Evolutionary conservation across 768 basidiomycete genomes (phyloP), one percentile per base, ranked within the genome.

Genomic region (Trametes gibbosa): DNA sequence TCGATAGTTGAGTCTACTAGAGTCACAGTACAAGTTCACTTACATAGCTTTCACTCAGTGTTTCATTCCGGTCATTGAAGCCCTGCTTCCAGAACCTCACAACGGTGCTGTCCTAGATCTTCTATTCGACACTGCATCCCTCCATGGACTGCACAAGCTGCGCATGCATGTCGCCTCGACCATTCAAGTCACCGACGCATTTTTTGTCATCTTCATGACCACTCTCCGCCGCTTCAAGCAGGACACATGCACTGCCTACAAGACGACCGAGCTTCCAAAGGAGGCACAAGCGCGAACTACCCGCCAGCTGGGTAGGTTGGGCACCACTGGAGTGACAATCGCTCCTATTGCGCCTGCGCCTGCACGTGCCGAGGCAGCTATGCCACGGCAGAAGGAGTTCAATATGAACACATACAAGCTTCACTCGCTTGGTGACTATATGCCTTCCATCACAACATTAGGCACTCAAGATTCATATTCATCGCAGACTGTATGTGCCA

Each of bases 191-290:
- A 41, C 17, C 6, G 37, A 53, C 2, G 25, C 4, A 0, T 19
- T n/a, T 9, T 29, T 42, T n/a, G 14, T 29, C 24, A 10, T 27
- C 24, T 53, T 27, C 25, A 23, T 25, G 3, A 34, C 21, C 4
- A 16, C 75, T 2, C 56, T 80, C 0, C 19, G 37, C 0, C 16
- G 65, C 21, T 61, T 77, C 3, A 61, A 70, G 13, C 7, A 10
- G 3, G 46, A 58, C 0, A 77, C 74, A 12, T 74, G 73, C 51
- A 19, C 59, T 1, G 50, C 40, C 0, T 76, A 66, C 47, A 21
- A 66, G 0, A 77, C 75, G 0, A n/a, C 55, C 0, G 76, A 79
- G 32, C 65, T 81, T 14, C 78, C 77, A 0, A 53, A 55, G 0
- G 80, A 84, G 50, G 49, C 50, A 1, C 56, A 49, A 12, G 63